These are phyloP conservation scores for Albugo laibachii DNA, from an alignment of 352 stramenopile genomes.

Conservation along the genomic window DNA sequence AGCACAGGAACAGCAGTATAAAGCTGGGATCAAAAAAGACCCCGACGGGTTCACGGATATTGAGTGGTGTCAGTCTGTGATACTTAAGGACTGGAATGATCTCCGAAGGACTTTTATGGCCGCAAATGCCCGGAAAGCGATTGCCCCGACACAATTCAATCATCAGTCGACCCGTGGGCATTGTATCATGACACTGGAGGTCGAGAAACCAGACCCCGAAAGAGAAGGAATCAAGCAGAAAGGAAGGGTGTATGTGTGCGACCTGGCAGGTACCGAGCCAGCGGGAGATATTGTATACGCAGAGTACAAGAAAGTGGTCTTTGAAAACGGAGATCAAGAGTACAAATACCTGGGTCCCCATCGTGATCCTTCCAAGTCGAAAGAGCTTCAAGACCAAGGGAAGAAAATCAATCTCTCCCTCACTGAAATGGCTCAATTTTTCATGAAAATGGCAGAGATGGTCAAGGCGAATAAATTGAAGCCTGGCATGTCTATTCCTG, in stretches of 20 bases:
- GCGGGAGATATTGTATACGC: slow-evolving; percentile 88
- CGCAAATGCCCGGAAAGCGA: slow-evolving; percentile 84
- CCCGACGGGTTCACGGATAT: slow-evolving; percentile 90
- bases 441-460: slow-evolving; percentile 93
- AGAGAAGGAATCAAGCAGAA: slow-evolving; percentile 78
- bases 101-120: slow-evolving; percentile 79
- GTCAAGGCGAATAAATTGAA: slow-evolving; percentile 90
- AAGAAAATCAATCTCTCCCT: slow-evolving; percentile 94
- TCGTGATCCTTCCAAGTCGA: slow-evolving; percentile 80
- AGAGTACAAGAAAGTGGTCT: slow-evolving; percentile 85
- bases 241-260: slow-evolving; percentile 85
- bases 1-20: slow-evolving; percentile 87
- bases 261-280: slow-evolving; percentile 84
- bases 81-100: slow-evolving; percentile 89
- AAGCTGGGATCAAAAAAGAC: slow-evolving; percentile 88
- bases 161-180: slow-evolving; percentile 86
- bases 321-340: slow-evolving; percentile 82
- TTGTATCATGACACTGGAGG: slow-evolving; percentile 91
- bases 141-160: slow-evolving; percentile 88
- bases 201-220: slow-evolving; percentile 84
- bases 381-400: slow-evolving; percentile 86
- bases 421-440: slow-evolving; percentile 92
- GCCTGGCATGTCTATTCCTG: slow-evolving; percentile 80
- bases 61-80: slow-evolving; percentile 83
- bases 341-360: slow-evolving; percentile 83